These are phyloP conservation scores for Waltergamsia citrina DNA, from an alignment of 2,329 filamentous ascomycete species.

Conservation along the genomic window DNA sequence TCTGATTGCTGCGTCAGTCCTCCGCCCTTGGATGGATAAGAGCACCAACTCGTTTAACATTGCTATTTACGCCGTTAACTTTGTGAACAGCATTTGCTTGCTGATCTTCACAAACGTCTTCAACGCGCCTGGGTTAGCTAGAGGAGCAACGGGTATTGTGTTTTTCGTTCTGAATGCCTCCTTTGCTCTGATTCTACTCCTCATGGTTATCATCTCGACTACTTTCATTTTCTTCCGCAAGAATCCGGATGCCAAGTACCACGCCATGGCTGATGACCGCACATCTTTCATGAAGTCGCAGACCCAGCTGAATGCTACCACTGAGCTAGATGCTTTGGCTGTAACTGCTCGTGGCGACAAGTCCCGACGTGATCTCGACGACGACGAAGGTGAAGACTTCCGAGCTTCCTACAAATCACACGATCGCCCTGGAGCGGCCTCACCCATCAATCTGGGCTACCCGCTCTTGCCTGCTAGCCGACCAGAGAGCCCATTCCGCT, in stretches of 20 bases:
- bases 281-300: slow-evolving; percentile 97
- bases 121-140: slow-evolving; percentile 71
- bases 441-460: slow-evolving; percentile 31
- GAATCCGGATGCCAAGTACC: slow-evolving; percentile 90
- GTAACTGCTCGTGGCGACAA: slow-evolving; percentile 78
- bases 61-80: slow-evolving; percentile 80
- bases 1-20: slow-evolving; percentile 66
- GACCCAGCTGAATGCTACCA: slow-evolving; percentile 65
- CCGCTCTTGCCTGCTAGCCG: slow-evolving; percentile 30
- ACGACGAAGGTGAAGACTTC: slow-evolving; percentile 29
- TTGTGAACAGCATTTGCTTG: slow-evolving; percentile 81
- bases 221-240: slow-evolving; percentile 71
- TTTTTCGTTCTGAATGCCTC: slow-evolving; percentile 83
- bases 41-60: slow-evolving; percentile 97
- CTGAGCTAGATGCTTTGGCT: slow-evolving; percentile 82
- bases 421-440: slow-evolving; percentile 20
- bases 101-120: slow-evolving; percentile 85
- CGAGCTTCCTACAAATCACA: too few species aligned
- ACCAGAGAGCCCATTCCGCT: slow-evolving; percentile 24
- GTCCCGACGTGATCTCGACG: slow-evolving; percentile 25
- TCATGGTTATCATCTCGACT: slow-evolving; percentile 60
- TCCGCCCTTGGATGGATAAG: slow-evolving; percentile 98
- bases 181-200: slow-evolving; percentile 71
- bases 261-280: slow-evolving; percentile 93
- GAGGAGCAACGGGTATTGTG: slow-evolving; percentile 79